Evolutionary conservation across 2,329 filamentous ascomycete genomes (phyloP), one percentile per base, ranked within the genome.

Genomic region (Talaromyces rugulosus): DNA sequence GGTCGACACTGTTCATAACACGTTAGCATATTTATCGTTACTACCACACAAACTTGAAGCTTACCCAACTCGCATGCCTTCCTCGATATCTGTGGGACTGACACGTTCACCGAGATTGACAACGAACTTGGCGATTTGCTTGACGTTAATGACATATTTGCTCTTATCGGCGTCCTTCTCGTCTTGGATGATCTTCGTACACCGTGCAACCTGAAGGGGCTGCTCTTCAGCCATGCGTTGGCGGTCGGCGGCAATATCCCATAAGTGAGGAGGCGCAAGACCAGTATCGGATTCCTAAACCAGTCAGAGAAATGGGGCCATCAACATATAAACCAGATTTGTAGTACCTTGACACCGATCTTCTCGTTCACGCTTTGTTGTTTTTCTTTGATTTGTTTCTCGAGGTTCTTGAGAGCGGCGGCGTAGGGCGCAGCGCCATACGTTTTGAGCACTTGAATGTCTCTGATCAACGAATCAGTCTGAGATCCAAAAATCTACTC

Each of bases 101-200:
- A 99, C 95, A 66, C 95, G 89, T 75, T 99, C 95, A 70, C 95
- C 95, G 58, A 99, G 87, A 78, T 97, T 95, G 67, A 99, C 95
- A 57, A 99, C 95, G 72, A 99, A 99, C 81, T 99, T 99, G 73
- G 95, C 95, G 72, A 99, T 99, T 79, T 99, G 95, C 84, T 99
- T 99, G 70, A 99, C 94, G 80, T 99, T 99, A 85, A 99, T 99
- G 72, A 99, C 93, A 82, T 99, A 99, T 87, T 98, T 99, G 87
- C 90, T 96, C 86, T 99, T 99, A 66, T 96, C 91, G 64, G 91
- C 84, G 75, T 98, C 93, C 79, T 95, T 94, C 76, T 96, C 93
- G 74, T 98, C 94, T 64, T 92, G 88, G 70, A 99, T 99, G 77
- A 99, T 99, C 85, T 99, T 99, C 63, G 95, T 99, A 84, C 95